phyloP scores from a whole-genome alignment of 345 rosid species.

The Populus davidiana region DNA sequence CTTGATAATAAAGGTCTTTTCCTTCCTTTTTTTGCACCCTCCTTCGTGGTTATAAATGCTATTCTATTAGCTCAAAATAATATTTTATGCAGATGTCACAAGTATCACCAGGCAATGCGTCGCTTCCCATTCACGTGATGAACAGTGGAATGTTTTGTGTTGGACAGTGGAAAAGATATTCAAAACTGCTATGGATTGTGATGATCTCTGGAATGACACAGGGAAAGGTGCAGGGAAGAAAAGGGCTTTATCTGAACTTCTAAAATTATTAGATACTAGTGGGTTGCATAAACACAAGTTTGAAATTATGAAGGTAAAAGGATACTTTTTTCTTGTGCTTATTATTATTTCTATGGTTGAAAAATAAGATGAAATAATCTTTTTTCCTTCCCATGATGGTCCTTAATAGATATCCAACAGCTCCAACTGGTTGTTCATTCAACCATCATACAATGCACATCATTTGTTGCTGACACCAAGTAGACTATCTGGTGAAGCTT shows the following conservation, averaged over 20 bases:
- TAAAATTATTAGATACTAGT: constrained; percentile 63
- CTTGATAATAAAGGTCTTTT: constrained; percentile 43
- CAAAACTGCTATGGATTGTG: constrained; percentile 44
- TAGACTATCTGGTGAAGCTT: constrained; percentile 32
- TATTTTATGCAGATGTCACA: constrained; percentile 35
- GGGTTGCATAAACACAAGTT: constrained; percentile 80
- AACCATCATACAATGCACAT: constrained; percentile 58
- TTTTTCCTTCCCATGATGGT: constrained; percentile 10
- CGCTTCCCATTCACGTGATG: constrained; percentile 30
- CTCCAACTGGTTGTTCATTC: constrained; percentile 56
- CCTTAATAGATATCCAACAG: constrained; percentile 49
- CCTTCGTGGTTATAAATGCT: constrained; percentile 1
- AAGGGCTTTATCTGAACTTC: constrained; percentile 65
- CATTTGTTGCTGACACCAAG: constrained; percentile 51
- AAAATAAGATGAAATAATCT: not conserved
- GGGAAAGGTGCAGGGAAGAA: constrained; percentile 56
- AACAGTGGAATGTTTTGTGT: constrained; percentile 55
- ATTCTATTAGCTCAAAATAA: not conserved
- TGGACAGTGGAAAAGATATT: constrained; percentile 49
- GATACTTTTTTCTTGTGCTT: constrained; percentile 6
- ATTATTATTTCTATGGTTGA: not conserved
- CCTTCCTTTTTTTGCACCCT: constrained; percentile 5
- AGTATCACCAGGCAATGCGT: constrained; percentile 16
- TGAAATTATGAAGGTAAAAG: constrained; percentile 57
- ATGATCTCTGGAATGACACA: constrained; percentile 63